Evolutionary conservation across 257 asterid genomes (phyloP), one percentile per base, ranked within the genome.

Genomic region (Penstemon newberryi): DNA sequence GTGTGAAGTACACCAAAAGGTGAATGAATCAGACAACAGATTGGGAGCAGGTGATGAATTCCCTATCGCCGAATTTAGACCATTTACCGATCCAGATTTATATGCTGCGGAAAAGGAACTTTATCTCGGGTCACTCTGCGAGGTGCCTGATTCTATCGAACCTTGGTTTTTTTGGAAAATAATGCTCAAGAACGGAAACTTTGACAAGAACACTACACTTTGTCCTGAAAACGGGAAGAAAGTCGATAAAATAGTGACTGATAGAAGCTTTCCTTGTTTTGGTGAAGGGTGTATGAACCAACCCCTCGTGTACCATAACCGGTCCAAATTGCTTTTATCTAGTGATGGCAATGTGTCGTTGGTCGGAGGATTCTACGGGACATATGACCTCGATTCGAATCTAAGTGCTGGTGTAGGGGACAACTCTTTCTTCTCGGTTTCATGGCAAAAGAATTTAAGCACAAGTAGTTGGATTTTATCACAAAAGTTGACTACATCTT

Each of bases 271-370:
- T 56, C 97, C 97, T 53, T 90, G 97, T 72, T 90, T 90, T 65
- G 97, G 95, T 0, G 57, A 83, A 75, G 96, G 97, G 41, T 88
- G 97, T 69, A 90, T 90, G 97, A 90, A 90, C 77, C 96, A 88
- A 67, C 97, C 97, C 25, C 84, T 90, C 8, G 82, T 87, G 60
- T 87, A 82, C 76, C 94, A 80, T 70, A 86, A 88, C 59, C 59
- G 54, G 70, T 83, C 97, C 66, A 77, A 67, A 58, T 15, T 71
- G 13, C 84, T 80, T 46, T 58, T 53, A n/a, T 52, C 42, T 10
- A 50, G 52, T 38, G 77, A 64, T 19, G 9, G 65, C 8, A 76
- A 72, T 37, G 67, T 56, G 6, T 83, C 89, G 74, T 66, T 90
- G 63, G 78, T 73, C 56, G 97, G 97, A 51, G 94, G 97, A 7